Conservation (phyloP, 148 eudicot genomes). For the Polygonum aviculare region DNA sequence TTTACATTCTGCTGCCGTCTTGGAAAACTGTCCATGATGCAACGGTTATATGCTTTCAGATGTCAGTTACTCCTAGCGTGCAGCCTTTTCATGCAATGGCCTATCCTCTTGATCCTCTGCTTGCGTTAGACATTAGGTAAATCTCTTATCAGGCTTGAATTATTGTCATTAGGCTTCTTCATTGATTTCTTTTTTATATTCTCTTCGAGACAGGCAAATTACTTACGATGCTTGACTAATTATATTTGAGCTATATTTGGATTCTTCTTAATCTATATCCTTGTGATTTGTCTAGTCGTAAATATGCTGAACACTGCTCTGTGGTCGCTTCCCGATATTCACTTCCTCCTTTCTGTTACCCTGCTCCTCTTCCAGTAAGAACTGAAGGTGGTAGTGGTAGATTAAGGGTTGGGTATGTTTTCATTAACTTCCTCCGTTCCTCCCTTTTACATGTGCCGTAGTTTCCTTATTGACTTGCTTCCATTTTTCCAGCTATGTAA, state of each 20-base stretch:
- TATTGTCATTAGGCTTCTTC: neutral
- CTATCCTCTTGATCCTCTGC: conserved; percentile 90
- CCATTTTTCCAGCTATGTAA: conserved; percentile 60
- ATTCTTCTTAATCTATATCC: neutral
- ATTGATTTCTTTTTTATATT: too few species aligned
- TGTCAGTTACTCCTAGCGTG: conserved; percentile 85
- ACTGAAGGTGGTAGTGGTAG: conserved; percentile 59
- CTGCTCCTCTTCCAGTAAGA: conserved; percentile 57
- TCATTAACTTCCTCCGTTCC: neutral
- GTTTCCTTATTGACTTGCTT: conserved; percentile 12
- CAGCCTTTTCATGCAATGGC: conserved; percentile 99
- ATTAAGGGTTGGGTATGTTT: conserved; percentile 76
- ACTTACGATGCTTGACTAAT: neutral
- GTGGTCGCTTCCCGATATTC: conserved; percentile 75
- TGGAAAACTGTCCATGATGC: neutral
- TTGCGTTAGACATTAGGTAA: conserved; percentile 90
- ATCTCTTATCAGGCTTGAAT: neutral
- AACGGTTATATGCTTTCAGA: conserved; percentile 29
- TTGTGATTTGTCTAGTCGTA: conserved; percentile 43
- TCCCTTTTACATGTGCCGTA: neutral
- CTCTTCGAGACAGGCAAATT: neutral
- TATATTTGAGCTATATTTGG: neutral
- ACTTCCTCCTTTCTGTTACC: conserved; percentile 72
- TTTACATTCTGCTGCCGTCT: neutral
- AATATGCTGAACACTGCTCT: conserved; percentile 89